Evolutionary conservation across 345 rosid genomes (phyloP), one percentile per base, ranked within the genome.

Genomic region (Triadica sebifera): DNA sequence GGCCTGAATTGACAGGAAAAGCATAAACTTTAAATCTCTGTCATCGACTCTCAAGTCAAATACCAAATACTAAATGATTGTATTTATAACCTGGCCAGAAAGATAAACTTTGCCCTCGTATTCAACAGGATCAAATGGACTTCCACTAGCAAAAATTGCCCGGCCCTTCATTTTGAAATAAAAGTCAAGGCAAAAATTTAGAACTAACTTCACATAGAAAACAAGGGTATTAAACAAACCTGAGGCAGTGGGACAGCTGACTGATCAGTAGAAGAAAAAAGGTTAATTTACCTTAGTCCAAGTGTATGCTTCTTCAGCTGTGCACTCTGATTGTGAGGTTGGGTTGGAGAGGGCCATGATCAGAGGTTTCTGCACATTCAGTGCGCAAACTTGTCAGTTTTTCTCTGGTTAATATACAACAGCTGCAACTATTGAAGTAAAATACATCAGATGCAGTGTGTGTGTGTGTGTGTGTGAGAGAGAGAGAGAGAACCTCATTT

Each of bases 271-370:
- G 34, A 29, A 29, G 34, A 29, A 29, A 29, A n/a, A 41, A 45
- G n/a, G 34, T 1, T 25, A 3, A 8, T 34, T 70, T 85, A 90
- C 98, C 90, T 92, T 69, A 67, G 83, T 91, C 98, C 98, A 95
- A 60, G 84, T 81, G 73, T 95, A 95, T 50, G 99, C 99, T 83
- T 95, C 93, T 81, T 91, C 93, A 2, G 99, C 99, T 0, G 97
- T 95, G 73, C 99, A 95, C 77, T 95, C 99, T 1, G 98, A 87
- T 77, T 93, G 98, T 29, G 99, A 92, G 67, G 97, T 93, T 50
- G 98, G 98, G 72, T 92, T 95, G 55, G 98, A 95, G 49, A 95
- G 91, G 74, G 99, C 94, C 78, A 95, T 81, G 72, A 95, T 90
- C 55, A 95, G 74, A 4, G 99, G 99, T 87, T 77, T 95, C 99